Evolutionary conservation across 176 grass and related monocot genomes (phyloP).

Genomic region (Guadua angustifolia): DNA sequence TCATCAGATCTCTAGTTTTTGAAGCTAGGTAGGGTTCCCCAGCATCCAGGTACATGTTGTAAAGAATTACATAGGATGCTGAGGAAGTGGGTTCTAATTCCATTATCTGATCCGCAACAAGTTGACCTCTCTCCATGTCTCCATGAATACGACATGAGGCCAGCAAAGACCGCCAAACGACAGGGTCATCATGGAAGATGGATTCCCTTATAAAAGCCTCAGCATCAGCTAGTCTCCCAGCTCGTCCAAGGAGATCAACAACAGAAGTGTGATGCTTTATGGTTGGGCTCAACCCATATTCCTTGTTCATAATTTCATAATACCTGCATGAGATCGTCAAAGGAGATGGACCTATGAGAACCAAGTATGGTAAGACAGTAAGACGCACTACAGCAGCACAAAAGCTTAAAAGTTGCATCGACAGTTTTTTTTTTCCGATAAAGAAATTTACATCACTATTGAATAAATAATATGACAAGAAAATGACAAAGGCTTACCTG

Average conservation of each 20-base stretch:
- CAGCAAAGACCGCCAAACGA: conserved; percentile 64
- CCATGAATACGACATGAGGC: conserved; percentile 68
- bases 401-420: neutral
- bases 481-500: conserved; percentile 37
- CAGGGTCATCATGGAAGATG: conserved; percentile 52
- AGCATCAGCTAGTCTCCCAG: conserved; percentile 70
- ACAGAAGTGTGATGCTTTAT: conserved; percentile 70
- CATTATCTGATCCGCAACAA: conserved; percentile 56
- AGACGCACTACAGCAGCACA: neutral
- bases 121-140: conserved; percentile 59
- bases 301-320: conserved; percentile 59
- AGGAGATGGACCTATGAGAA: conserved; percentile 12
- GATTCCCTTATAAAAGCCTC: conserved; percentile 63
- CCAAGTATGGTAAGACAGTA: conserved; percentile 2
- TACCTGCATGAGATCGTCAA: conserved; percentile 51
- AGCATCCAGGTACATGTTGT: conserved; percentile 71
- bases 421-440: neutral
- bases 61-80: conserved; percentile 65
- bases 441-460: neutral
- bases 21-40: conserved; percentile 52
- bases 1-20: conserved; percentile 71
- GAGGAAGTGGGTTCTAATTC: conserved; percentile 60
- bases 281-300: conserved; percentile 58
- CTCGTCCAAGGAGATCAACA: conserved; percentile 74
- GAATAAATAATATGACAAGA: neutral